phyloP scores from a whole-genome alignment of 805 yeast species.

The Myxozyma monticola region DNA sequence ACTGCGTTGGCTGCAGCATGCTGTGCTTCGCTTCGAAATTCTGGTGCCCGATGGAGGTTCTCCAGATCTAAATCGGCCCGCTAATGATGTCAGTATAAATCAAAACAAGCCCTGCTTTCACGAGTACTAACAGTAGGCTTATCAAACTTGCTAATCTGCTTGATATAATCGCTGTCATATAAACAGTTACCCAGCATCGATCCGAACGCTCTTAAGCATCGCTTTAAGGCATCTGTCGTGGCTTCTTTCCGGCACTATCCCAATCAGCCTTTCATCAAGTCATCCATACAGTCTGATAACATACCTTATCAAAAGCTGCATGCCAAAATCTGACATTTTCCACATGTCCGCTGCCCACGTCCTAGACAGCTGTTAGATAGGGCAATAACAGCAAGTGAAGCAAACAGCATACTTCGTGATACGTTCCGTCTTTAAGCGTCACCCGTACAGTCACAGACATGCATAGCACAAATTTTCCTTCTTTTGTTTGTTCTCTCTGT shows the following conservation, averaged over 20 bases:
- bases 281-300: neutral
- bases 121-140: conserved; percentile 18
- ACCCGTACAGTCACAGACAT: conserved; percentile 55
- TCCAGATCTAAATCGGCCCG: conserved; percentile 17
- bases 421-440: conserved; percentile 76
- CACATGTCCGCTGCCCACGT: conserved; percentile 70
- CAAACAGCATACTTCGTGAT: conserved; percentile 49
- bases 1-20: too few relatives aligned
- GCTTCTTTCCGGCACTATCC: conserved; percentile 71
- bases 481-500: conserved; percentile 11
- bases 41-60: conserved; percentile 24
- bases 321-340: conserved; percentile 55
- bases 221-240: conserved; percentile 76
- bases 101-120: neutral
- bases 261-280: neutral
- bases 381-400: neutral
- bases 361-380: conserved; percentile 33
- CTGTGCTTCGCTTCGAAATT: too few relatives aligned
- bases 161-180: conserved; percentile 37
- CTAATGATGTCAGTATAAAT: neutral
- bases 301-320: conserved; percentile 65
- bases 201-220: conserved; percentile 79
- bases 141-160: conserved; percentile 31
- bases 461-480: conserved; percentile 23
- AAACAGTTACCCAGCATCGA: conserved; percentile 60